These are phyloP conservation scores for Solanum chiquidenum DNA, from an alignment of 257 asterid genomes.

Conservation along the genomic window DNA sequence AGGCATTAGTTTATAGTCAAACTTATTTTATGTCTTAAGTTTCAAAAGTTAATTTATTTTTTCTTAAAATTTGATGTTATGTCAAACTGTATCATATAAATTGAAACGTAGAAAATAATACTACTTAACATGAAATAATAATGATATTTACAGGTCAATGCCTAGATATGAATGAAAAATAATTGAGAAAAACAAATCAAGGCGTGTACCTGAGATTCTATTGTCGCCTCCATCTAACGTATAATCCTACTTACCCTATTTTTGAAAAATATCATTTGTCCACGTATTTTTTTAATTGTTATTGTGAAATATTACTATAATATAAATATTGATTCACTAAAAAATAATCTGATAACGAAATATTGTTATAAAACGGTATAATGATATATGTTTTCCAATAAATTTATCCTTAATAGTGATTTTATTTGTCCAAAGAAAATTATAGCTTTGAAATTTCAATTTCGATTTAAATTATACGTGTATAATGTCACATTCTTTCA, in stretches of 20 bases:
- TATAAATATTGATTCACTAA: not conserved
- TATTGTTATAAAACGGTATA: not conserved
- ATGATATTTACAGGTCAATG: slow-evolving; percentile 6
- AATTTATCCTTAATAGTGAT: not conserved
- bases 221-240: not conserved
- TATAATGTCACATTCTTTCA: not conserved
- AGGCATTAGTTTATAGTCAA: too few relatives aligned
- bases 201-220: slow-evolving; percentile 13
- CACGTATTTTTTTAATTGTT: not conserved
- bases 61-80: too few relatives aligned
- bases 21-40: too few relatives aligned
- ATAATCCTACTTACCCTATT: not conserved
- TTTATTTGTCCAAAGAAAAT: not conserved
- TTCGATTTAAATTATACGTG: not conserved
- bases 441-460: not conserved
- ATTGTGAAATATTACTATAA: not conserved
- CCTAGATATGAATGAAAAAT: not conserved
- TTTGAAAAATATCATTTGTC: not conserved
- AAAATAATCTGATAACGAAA: not conserved
- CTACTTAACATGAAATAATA: not conserved
- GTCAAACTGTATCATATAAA: too few relatives aligned
- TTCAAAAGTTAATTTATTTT: too few relatives aligned
- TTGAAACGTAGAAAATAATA: too few relatives aligned
- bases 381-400: not conserved
- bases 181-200: slow-evolving; percentile 1